Evolutionary conservation across 257 asterid species (phyloP).

Genomic region (Gynochthodes officinalis): DNA sequence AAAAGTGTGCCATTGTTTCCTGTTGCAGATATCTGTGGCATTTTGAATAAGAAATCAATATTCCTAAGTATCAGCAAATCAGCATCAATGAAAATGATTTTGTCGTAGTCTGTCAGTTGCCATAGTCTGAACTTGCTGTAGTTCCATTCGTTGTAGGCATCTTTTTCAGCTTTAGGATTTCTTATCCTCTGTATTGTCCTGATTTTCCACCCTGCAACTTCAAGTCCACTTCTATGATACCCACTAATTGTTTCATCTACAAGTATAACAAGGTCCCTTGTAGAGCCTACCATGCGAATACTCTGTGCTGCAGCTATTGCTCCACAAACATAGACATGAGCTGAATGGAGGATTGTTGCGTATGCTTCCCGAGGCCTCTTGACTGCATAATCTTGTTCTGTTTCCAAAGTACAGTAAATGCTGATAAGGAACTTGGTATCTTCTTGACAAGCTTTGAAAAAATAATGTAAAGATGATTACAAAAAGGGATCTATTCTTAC

Average conservation of each 20-base stretch:
- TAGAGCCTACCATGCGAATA: conserved; percentile 81
- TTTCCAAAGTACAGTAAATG: neutral
- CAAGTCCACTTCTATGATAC: conserved; percentile 72
- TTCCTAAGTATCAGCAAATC: conserved; percentile 74
- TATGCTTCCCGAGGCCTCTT: conserved; percentile 70
- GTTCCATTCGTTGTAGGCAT: conserved; percentile 94
- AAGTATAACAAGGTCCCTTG: conserved; percentile 77
- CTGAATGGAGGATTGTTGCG: conserved; percentile 89
- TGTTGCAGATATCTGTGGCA: conserved; percentile 89
- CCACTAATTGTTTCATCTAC: conserved; percentile 71
- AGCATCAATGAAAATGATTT: conserved; percentile 78
- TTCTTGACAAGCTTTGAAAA: neutral
- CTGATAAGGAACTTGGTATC: neutral
- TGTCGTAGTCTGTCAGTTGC: conserved; percentile 87
- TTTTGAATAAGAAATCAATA: conserved; percentile 65
- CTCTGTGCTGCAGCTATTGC: conserved; percentile 95
- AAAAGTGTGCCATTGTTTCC: conserved; percentile 90
- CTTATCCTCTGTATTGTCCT: conserved; percentile 69
- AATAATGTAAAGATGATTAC: neutral
- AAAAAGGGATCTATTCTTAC: no score
- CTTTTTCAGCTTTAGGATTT: conserved; percentile 84
- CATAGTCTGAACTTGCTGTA: conserved; percentile 90
- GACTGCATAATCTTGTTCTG: conserved; percentile 39
- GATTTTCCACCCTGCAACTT: conserved; percentile 77
- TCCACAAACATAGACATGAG: conserved; percentile 83